Percentiles rank a stretch among this genome's conserved stretches.
phyloP scores from a whole-genome alignment of 2,329 filamentous ascomycete genomes.

The Colletotrichum euphorbiae region DNA sequence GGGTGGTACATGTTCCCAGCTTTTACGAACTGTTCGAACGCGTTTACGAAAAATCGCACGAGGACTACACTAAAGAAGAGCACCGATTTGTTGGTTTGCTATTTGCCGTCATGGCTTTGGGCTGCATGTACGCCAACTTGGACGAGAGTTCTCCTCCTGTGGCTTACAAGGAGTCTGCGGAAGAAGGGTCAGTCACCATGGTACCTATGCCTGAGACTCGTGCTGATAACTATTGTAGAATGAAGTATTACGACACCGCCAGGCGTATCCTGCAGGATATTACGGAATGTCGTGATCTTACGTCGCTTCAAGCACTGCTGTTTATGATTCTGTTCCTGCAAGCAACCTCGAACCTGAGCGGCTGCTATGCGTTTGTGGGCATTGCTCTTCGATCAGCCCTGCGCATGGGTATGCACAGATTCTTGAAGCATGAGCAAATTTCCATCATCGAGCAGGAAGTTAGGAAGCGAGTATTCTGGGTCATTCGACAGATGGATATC shows the following conservation, averaged over 20 bases:
- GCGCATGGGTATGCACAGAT: constrained; percentile 81
- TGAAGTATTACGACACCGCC: constrained; percentile 79
- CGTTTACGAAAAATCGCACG: constrained; percentile 77
- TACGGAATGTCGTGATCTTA: constrained; percentile 78
- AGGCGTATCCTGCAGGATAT: constrained; percentile 74
- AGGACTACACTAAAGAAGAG: constrained; percentile 73
- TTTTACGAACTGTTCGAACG: constrained; percentile 83
- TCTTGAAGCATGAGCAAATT: constrained; percentile 72
- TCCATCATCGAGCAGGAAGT: constrained; percentile 73
- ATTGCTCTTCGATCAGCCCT: constrained; percentile 82
- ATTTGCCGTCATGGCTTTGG: constrained; percentile 77
- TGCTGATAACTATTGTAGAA: constrained; percentile 57
- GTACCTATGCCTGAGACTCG: not conserved
- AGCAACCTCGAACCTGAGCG: constrained; percentile 80
- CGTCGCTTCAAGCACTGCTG: constrained; percentile 78
- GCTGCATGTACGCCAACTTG: constrained; percentile 76
- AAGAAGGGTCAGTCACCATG: constrained; percentile 63
- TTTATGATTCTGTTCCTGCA: constrained; percentile 88
- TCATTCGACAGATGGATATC: constrained; percentile 77
- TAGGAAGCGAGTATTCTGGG: constrained; percentile 74
- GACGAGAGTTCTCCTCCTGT: constrained; percentile 62
- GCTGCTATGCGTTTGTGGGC: constrained; percentile 84
- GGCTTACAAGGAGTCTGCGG: constrained; percentile 63
- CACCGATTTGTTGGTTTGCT: constrained; percentile 76
- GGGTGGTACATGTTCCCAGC: constrained; percentile 83